Conservation (phyloP, 176 grass and related monocot genomes). For the Lolium rigidum region DNA sequence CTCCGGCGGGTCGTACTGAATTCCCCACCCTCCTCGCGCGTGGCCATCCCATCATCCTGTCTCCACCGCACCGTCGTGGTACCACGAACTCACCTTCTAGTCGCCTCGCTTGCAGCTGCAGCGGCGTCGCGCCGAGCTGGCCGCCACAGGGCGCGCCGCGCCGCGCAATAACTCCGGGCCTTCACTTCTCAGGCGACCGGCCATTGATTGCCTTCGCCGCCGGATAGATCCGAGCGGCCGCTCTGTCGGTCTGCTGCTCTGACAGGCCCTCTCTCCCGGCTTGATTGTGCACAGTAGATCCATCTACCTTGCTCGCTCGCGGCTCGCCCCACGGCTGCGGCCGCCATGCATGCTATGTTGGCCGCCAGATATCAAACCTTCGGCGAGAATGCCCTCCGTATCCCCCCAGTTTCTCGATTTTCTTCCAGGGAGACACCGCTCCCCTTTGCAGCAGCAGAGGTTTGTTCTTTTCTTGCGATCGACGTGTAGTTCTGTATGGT, state of each 20-base stretch:
- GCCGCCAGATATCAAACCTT: not conserved
- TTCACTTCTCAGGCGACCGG: constrained; percentile 16
- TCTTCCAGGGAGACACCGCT: not conserved
- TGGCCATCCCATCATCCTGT: not conserved
- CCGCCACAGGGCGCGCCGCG: not conserved
- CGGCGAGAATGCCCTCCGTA: not conserved
- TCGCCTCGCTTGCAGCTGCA: no score
- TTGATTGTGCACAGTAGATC: not conserved
- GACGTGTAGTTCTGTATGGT: no score
- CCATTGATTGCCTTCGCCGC: not conserved
- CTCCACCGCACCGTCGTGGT: not conserved
- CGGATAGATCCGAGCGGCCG: constrained; percentile 16
- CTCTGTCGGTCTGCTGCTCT: constrained; percentile 16
- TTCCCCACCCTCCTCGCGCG: not conserved
- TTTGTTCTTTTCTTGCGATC: no score
- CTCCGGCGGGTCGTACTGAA: not conserved
- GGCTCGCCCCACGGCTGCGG: not conserved
- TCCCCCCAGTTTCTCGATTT: not conserved
- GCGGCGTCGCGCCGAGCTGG: no score
- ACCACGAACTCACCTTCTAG: not conserved
- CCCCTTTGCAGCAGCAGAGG: no score
- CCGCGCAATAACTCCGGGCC: not conserved
- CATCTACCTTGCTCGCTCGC: not conserved
- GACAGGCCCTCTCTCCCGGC: constrained; percentile 19
- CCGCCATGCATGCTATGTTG: not conserved